Evolutionary conservation across 805 yeast species (phyloP).

Genomic region (Saccharomycopsis guyanensis): DNA sequence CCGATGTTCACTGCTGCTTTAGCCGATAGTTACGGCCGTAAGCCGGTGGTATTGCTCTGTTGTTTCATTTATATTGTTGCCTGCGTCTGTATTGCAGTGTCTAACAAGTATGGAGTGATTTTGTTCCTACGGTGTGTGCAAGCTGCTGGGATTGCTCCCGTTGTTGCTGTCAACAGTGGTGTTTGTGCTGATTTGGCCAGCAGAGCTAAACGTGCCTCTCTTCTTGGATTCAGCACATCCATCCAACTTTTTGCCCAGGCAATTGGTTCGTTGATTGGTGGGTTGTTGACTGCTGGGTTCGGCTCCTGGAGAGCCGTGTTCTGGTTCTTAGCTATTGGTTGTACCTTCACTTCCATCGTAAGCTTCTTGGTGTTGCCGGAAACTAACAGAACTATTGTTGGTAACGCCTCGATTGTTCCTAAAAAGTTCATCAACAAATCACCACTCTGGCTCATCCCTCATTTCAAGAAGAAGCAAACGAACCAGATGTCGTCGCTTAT

Average conservation of each 20-base stretch:
- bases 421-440: constrained; percentile 33
- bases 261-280: constrained; percentile 67
- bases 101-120: constrained; percentile 51
- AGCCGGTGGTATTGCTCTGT: constrained; percentile 56
- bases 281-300: constrained; percentile 39
- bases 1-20: constrained; percentile 50
- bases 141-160: constrained; percentile 70
- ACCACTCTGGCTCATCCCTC: constrained; percentile 34
- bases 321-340: constrained; percentile 64
- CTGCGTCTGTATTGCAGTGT: constrained; percentile 57
- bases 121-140: constrained; percentile 65
- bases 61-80: constrained; percentile 49
- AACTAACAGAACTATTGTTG: constrained; percentile 64
- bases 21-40: constrained; percentile 44
- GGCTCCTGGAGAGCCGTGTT: constrained; percentile 71
- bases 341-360: constrained; percentile 36
- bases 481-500: constrained; percentile 27
- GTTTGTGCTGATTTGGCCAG: constrained; percentile 68
- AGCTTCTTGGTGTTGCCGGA: constrained; percentile 53
- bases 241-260: constrained; percentile 66
- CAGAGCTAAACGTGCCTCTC: constrained; percentile 59
- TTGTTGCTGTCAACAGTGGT: constrained; percentile 63
- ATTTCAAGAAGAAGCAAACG: constrained; percentile 27
- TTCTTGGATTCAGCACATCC: constrained; percentile 59
- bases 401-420: constrained; percentile 65